A percentile compares a stretch with the other conserved stretches of the same genome.
These are phyloP conservation scores for Stygiomarasmius scandens DNA, from an alignment of 1,284 basidiomycete species.

Conservation along the genomic window DNA sequence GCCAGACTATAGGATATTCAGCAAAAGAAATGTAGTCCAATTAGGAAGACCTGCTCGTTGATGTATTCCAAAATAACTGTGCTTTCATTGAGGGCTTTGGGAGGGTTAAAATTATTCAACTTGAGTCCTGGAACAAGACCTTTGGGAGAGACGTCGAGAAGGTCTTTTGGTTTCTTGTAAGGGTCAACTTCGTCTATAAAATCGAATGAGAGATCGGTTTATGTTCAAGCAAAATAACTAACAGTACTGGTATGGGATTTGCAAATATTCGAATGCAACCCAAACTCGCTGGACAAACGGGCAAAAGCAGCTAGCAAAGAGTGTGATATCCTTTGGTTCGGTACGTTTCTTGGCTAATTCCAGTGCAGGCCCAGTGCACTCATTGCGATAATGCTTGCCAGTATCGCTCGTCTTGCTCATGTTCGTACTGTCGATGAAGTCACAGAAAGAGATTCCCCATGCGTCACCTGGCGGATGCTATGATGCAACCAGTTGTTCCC, in stretches of 20 bases:
- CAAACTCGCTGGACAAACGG: constrained; percentile 77
- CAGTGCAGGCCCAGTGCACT: constrained; percentile 63
- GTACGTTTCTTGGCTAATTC: constrained; percentile 53
- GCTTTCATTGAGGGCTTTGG: constrained; percentile 67
- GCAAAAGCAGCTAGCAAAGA: constrained; percentile 75
- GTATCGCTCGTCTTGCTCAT: constrained; percentile 46
- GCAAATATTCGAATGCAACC: constrained; percentile 66
- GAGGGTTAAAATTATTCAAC: constrained; percentile 53
- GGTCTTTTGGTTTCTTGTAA: constrained; percentile 76
- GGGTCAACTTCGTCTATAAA: constrained; percentile 77
- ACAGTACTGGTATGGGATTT: constrained; percentile 56
- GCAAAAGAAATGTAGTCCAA: not conserved
- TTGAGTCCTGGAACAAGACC: constrained; percentile 76
- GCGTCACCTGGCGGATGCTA: too few relatives aligned
- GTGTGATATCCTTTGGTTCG: constrained; percentile 52
- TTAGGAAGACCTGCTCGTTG: constrained; percentile 57
- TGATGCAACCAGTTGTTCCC: too few relatives aligned
- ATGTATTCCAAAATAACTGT: constrained; percentile 75
- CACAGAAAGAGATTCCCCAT: too few relatives aligned
- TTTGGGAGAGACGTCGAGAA: constrained; percentile 80
- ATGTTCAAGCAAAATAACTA: constrained; percentile 9
- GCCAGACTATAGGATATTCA: constrained; percentile 6
- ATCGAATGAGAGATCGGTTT: not conserved
- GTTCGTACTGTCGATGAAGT: too few relatives aligned
- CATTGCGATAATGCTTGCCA: constrained; percentile 52